Percentiles rank a stretch among this genome's conserved stretches.
These are phyloP conservation scores for Scutellaria baicalensis DNA, from an alignment of 257 asterid species.

Conservation along the genomic window DNA sequence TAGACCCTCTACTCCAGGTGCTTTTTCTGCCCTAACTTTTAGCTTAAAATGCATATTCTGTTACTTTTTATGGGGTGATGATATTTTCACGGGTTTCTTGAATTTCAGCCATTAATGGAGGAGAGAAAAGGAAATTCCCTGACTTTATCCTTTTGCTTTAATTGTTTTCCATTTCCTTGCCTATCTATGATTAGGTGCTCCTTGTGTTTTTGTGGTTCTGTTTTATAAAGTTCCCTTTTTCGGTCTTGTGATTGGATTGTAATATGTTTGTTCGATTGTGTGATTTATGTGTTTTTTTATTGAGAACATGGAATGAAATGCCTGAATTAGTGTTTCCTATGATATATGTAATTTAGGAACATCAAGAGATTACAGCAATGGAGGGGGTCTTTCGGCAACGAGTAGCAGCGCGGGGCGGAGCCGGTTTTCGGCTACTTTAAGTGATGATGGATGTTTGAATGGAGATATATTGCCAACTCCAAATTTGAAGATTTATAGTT, in stretches of 20 bases:
- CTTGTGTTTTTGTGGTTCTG: neutral
- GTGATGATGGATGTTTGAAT: conserved; percentile 23
- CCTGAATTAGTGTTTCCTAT: conserved; percentile 4
- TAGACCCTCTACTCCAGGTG: conserved; percentile 54
- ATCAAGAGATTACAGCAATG: conserved; percentile 38
- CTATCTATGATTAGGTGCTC: neutral
- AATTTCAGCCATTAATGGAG: neutral
- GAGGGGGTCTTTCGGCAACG: conserved; percentile 32
- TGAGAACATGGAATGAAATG: neutral
- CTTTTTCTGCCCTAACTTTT: conserved; percentile 7
- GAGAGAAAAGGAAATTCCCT: neutral
- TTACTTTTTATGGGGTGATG: conserved; percentile 16
- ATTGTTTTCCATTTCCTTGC: neutral
- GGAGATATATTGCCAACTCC: conserved; percentile 41
- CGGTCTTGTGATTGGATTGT: neutral
- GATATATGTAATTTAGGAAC: conserved; percentile 34
- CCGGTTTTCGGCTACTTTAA: conserved; percentile 31
- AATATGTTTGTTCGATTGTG: neutral
- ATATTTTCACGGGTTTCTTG: conserved; percentile 13
- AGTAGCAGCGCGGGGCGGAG: conserved; percentile 37
- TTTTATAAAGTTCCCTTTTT: neutral
- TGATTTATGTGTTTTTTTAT: neutral
- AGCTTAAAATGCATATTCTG: neutral
- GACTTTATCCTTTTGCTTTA: neutral
- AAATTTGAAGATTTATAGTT: conserved; percentile 30